phyloP scores from a whole-genome alignment of 2,329 filamentous ascomycete genomes.

The Ceratocystiopsis minuta region DNA sequence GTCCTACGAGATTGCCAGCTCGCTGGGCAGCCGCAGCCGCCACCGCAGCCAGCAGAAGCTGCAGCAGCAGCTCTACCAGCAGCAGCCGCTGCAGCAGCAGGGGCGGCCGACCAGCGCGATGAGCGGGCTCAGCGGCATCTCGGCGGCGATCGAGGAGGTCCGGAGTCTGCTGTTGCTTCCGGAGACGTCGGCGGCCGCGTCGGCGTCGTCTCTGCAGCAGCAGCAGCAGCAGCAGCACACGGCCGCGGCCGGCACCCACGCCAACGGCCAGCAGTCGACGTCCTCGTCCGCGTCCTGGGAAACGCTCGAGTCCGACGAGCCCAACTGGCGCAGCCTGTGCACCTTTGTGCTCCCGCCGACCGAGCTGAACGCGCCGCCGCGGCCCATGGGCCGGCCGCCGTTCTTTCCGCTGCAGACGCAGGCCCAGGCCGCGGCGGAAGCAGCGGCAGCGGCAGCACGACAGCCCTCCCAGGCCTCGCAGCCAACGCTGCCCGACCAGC shows the following conservation, averaged over 20 bases:
- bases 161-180: conserved; percentile 6
- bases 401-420: not conserved
- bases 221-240: not conserved
- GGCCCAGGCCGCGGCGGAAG: not conserved
- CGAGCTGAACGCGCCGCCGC: not conserved
- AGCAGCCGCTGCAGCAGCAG: no score
- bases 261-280: not conserved
- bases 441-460: not conserved
- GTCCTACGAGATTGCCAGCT: conserved; percentile 8
- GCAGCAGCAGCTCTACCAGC: no score
- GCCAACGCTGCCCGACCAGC: not conserved
- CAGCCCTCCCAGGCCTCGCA: not conserved
- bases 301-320: conserved; percentile 7
- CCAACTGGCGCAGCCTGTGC: conserved; percentile 9
- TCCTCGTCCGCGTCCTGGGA: conserved; percentile 8
- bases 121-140: conserved; percentile 7
- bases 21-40: conserved; percentile 3
- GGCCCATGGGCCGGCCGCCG: no score
- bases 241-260: not conserved
- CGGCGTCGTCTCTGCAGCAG: not conserved
- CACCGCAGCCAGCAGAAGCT: no score
- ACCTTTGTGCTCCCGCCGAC: conserved; percentile 1
- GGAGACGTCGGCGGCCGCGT: not conserved
- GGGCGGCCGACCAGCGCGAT: not conserved
- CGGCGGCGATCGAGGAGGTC: conserved; percentile 9